Evolutionary conservation across 192 early-diverging fungal genomes (phyloP).

Genomic region (Rhizophagus clarus): DNA sequence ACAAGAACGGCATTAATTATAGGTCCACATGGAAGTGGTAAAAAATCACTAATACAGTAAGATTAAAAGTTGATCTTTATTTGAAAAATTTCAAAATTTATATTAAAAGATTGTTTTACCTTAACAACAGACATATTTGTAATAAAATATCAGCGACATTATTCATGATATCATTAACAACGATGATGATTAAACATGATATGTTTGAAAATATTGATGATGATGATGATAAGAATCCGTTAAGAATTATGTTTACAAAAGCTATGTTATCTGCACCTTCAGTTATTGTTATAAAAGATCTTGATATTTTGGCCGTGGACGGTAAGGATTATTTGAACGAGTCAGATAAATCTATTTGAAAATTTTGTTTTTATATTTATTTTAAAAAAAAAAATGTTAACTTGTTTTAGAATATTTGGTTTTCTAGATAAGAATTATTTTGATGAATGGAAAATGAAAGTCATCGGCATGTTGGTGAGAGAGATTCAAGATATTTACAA

Average conservation of each 20-base stretch:
- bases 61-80: slow-evolving; percentile 10
- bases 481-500: slow-evolving; percentile 12
- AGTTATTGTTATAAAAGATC: slow-evolving; percentile 52
- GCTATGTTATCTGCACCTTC: slow-evolving; percentile 49
- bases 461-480: not conserved
- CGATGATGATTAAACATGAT: slow-evolving; percentile 32
- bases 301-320: slow-evolving; percentile 53
- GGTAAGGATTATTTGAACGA: not conserved
- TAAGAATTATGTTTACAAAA: slow-evolving; percentile 37
- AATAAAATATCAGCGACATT: slow-evolving; percentile 8
- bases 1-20: slow-evolving; percentile 46
- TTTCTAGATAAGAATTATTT: slow-evolving; percentile 20
- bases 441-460: slow-evolving; percentile 29
- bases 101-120: not conserved
- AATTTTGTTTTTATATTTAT: no score
- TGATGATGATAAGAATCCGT: slow-evolving; percentile 17
- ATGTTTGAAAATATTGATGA: slow-evolving; percentile 34
- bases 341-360: no score
- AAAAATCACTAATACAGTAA: slow-evolving; percentile 46
- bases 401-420: not conserved
- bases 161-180: slow-evolving; percentile 37
- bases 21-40: slow-evolving; percentile 51
- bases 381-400: no score
- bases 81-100: not conserved
- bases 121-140: slow-evolving; percentile 25